A percentile compares a stretch with the other conserved stretches of the same genome.
These are phyloP conservation scores for Selaginella tamariscina DNA, from an alignment of 75 land plant species.

Conservation along the genomic window DNA sequence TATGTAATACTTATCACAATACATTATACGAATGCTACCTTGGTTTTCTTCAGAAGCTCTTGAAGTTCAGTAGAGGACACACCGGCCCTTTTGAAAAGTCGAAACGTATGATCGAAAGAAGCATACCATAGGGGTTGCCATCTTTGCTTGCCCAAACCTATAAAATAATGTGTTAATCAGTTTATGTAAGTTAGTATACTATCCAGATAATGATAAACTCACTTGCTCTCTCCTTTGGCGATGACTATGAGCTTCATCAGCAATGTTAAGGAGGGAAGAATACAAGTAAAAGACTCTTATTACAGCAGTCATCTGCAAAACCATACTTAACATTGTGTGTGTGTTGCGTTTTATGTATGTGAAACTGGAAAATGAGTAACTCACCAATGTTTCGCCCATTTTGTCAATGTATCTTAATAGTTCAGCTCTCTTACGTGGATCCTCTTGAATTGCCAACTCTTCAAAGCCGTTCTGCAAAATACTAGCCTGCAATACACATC, in stretches of 20 bases:
- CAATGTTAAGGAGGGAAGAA: conserved; percentile 22
- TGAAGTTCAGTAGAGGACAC: conserved; percentile 19
- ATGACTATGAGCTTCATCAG: conserved; percentile 28
- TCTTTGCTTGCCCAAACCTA: conserved; percentile 26
- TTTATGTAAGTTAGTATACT: neutral
- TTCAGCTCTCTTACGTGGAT: conserved; percentile 26
- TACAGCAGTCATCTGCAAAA: conserved; percentile 22
- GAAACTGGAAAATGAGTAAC: neutral
- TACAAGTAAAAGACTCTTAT: conserved; percentile 22
- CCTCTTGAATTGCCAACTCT: conserved; percentile 13
- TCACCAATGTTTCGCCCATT: conserved; percentile 17
- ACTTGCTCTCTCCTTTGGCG: conserved; percentile 20
- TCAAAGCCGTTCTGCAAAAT: conserved; percentile 22
- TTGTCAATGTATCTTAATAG: conserved; percentile 23
- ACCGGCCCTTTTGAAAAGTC: conserved; percentile 16
- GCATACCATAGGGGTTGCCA: conserved; percentile 25
- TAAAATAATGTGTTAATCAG: neutral
- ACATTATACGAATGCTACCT: conserved; percentile 18
- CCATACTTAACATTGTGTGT: too few species aligned
- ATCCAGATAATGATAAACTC: neutral
- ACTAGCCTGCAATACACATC: conserved; percentile 5
- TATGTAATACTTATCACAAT: too few species aligned
- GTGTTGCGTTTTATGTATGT: too few species aligned
- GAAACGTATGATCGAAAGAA: conserved; percentile 22
- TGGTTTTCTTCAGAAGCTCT: conserved; percentile 15